A percentile compares a stretch with the other conserved stretches of the same genome.
Conservation (phyloP, 2,329 filamentous ascomycete species). For the Colletotrichum nymphaeae region DNA sequence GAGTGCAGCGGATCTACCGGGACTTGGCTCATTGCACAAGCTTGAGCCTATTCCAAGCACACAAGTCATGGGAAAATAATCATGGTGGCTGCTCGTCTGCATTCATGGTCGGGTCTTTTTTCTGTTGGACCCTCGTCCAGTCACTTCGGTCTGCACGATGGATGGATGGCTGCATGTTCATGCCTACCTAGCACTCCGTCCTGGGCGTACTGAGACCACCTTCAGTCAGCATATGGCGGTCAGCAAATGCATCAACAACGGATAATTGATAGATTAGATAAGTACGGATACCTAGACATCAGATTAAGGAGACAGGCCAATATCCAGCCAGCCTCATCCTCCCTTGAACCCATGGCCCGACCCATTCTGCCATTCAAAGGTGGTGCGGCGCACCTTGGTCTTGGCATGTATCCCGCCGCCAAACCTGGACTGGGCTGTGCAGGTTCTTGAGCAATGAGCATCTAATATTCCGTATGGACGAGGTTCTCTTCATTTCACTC, state of each 20-base stretch:
- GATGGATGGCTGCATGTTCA: not conserved
- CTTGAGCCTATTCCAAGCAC: not conserved
- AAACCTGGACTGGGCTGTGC: not conserved
- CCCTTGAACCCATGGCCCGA: not conserved
- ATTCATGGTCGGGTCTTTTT: not conserved
- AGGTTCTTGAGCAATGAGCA: not conserved
- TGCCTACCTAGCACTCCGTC: no score
- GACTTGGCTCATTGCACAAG: slow-evolving; percentile 7
- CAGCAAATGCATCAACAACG: not conserved
- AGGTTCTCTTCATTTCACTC: not conserved
- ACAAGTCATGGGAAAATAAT: not conserved
- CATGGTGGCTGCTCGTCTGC: slow-evolving; percentile 17
- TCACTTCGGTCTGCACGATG: not conserved
- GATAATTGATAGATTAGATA: not conserved
- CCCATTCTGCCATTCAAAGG: not conserved
- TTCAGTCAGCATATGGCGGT: slow-evolving; percentile 2
- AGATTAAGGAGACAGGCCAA: not conserved
- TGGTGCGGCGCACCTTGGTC: not conserved
- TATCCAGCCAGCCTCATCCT: slow-evolving; percentile 9
- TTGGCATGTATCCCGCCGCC: not conserved
- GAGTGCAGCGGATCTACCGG: slow-evolving; percentile 32
- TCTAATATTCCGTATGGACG: not conserved
- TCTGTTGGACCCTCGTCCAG: slow-evolving; percentile 10
- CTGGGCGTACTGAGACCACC: no score
- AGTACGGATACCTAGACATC: not conserved